phyloP scores from a whole-genome alignment of 371 early-diverging fungal species.

The Entomophthora muscae region DNA sequence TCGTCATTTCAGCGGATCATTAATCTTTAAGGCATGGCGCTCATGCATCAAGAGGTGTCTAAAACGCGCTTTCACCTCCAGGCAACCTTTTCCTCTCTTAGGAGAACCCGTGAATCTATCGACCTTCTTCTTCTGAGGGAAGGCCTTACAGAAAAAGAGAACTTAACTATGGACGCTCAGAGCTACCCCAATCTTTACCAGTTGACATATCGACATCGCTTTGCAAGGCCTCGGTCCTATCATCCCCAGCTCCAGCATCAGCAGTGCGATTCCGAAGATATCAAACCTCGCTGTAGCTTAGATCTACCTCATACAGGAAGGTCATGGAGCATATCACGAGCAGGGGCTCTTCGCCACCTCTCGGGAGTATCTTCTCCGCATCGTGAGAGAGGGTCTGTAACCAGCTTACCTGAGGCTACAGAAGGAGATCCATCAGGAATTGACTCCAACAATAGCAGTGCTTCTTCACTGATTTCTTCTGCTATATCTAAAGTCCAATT shows the following conservation, averaged over 20 bases:
- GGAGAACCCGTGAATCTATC: not conserved
- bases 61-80: not conserved
- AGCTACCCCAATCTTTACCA: conserved; percentile 4
- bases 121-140: not conserved
- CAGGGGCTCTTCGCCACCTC: not conserved
- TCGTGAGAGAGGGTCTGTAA: not conserved
- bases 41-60: not conserved
- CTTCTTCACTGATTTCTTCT: not conserved
- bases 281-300: not conserved
- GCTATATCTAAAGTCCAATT: conserved; percentile 8
- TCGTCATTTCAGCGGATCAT: not conserved
- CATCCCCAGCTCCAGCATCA: not conserved
- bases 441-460: not conserved
- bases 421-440: not conserved
- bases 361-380: too few species aligned
- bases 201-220: not conserved
- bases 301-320: not conserved
- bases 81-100: not conserved
- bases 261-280: not conserved
- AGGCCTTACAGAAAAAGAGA: not conserved
- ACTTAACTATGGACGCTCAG: not conserved
- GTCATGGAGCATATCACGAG: not conserved
- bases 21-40: not conserved
- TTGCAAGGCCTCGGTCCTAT: not conserved
- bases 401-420: not conserved